Evolutionary conservation across 306 rosid genomes (phyloP).

Genomic region (Lagenaria siceraria): DNA sequence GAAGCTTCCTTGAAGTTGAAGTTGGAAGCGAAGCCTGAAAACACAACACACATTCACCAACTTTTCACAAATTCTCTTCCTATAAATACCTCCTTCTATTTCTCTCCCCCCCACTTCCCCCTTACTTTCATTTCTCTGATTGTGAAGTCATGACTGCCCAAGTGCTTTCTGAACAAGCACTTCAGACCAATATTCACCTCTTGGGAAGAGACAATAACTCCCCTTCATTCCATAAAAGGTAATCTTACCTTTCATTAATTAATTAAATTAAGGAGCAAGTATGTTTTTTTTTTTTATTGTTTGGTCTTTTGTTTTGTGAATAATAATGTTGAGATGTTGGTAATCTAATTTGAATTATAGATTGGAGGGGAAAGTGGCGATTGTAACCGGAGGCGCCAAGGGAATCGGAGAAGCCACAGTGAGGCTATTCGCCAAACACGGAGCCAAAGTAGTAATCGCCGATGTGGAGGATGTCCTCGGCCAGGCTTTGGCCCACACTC

Average conservation of each 20-base stretch:
- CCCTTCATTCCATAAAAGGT: constrained; percentile 43
- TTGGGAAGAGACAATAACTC: constrained; percentile 25
- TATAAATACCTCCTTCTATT: background rate
- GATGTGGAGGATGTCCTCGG: constrained; percentile 58
- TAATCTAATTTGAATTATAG: no score
- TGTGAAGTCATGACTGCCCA: constrained; percentile 28
- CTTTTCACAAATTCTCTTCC: background rate
- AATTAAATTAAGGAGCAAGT: no score
- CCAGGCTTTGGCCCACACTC: constrained; percentile 30
- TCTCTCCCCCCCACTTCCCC: background rate
- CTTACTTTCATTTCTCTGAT: no score
- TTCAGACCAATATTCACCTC: constrained; percentile 31
- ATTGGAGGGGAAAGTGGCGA: constrained; percentile 78
- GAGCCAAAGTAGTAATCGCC: constrained; percentile 69
- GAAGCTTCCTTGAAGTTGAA: background rate
- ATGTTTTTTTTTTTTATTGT: no score
- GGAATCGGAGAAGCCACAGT: constrained; percentile 84
- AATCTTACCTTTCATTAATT: background rate
- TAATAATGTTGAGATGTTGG: background rate
- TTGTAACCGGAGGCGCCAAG: constrained; percentile 73
- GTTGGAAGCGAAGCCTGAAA: background rate
- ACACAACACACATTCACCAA: background rate
- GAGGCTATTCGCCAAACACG: constrained; percentile 52
- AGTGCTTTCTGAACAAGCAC: constrained; percentile 42
- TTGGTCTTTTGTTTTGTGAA: background rate